These are phyloP conservation scores for Didymellaceae sp. DNA, from an alignment of 2,329 filamentous ascomycete species.

Conservation along the genomic window DNA sequence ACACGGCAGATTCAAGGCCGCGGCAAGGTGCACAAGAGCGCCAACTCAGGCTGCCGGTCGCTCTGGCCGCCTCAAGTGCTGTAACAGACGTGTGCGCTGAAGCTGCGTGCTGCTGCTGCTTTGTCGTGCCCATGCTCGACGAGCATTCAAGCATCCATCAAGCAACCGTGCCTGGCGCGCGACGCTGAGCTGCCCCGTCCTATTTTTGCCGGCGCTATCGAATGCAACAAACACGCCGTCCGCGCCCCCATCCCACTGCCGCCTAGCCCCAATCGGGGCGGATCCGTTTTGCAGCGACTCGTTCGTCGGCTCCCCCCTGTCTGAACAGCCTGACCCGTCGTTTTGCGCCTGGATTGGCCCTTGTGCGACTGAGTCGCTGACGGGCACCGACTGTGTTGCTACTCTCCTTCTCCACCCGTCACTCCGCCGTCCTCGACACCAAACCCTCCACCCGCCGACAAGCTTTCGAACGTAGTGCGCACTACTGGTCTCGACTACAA, in stretches of 20 bases:
- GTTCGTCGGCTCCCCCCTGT: constrained; percentile 14
- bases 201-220: constrained; percentile 20
- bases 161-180: constrained; percentile 9
- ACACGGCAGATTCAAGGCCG: constrained; percentile 6
- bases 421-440: constrained; percentile 12
- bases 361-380: constrained; percentile 17
- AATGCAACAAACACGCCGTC: constrained; percentile 18
- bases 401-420: constrained; percentile 14
- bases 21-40: constrained; percentile 4
- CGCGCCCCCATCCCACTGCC: background rate
- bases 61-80: background rate
- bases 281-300: constrained; percentile 8
- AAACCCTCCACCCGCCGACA: constrained; percentile 41
- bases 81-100: no score
- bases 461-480: constrained; percentile 45
- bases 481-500: constrained; percentile 28
- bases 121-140: no score
- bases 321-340: constrained; percentile 17
- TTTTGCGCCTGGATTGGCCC: constrained; percentile 10
- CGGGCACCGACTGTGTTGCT: constrained; percentile 5
- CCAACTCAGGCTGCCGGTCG: background rate
- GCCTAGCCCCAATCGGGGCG: constrained; percentile 4
- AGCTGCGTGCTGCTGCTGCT: background rate
- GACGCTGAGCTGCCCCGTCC: background rate
- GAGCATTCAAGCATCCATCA: background rate